phyloP scores from a whole-genome alignment of 768 basidiomycete species.

The Kwoniella mangroviensis region DNA sequence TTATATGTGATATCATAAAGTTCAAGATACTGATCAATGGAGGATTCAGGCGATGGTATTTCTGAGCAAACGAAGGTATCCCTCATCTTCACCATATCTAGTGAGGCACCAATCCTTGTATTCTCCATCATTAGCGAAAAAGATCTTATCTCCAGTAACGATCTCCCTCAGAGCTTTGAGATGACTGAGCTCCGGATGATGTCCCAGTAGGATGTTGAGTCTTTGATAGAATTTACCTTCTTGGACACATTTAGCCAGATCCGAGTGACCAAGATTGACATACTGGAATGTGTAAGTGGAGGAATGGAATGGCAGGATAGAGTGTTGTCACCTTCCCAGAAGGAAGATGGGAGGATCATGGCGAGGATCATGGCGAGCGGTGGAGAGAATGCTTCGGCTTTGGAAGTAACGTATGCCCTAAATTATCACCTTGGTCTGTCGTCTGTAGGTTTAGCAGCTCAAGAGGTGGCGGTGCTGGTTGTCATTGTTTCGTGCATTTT shows the following conservation, averaged over 20 bases:
- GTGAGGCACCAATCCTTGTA: no score
- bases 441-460: neutral
- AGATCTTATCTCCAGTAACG: no score
- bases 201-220: neutral
- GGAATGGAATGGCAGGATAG: no score
- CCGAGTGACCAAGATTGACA: conserved; percentile 1
- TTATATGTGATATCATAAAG: no score
- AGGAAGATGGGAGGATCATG: neutral
- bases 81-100: no score
- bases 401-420: conserved; percentile 25
- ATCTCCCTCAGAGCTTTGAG: neutral
- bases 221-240: conserved; percentile 19
- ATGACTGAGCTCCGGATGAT: neutral
- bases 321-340: neutral
- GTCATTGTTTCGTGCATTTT: no score
- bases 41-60: no score
- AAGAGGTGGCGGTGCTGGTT: no score
- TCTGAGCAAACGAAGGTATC: no score
- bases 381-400: conserved; percentile 25
- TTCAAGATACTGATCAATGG: no score
- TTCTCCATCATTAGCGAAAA: no score
- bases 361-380: neutral
- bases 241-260: conserved; percentile 25
- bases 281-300: no score
- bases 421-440: neutral